Evolutionary conservation across 1,284 basidiomycete species (phyloP).

Genomic region (Fomitiporia mediterranea): DNA sequence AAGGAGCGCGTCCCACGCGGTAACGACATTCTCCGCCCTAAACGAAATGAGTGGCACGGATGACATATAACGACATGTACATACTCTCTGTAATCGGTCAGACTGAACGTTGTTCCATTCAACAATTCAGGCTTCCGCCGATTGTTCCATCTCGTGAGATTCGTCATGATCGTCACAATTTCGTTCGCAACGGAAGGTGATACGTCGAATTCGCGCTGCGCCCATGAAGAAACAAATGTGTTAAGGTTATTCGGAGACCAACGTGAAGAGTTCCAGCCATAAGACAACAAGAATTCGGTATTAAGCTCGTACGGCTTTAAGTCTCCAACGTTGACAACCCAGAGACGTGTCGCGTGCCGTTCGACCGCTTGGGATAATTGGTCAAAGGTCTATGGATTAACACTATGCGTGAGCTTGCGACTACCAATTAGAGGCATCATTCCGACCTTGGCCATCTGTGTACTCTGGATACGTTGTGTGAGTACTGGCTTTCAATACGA

Average conservation of each 20-base stretch:
- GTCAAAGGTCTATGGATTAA: conserved; percentile 55
- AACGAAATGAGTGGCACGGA: background rate
- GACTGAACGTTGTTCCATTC: conserved; percentile 56
- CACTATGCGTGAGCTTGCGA: background rate
- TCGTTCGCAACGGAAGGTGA: conserved; percentile 34
- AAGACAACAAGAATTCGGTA: conserved; percentile 63
- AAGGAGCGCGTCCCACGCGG: conserved; percentile 45
- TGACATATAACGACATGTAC: conserved; percentile 21
- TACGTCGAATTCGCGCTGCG: conserved; percentile 60
- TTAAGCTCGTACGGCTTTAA: conserved; percentile 70
- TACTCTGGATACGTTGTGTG: conserved; percentile 29
- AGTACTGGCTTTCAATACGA: background rate
- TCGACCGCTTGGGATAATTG: conserved; percentile 59
- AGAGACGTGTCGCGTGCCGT: conserved; percentile 50
- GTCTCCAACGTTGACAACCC: conserved; percentile 66
- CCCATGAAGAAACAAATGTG: conserved; percentile 53
- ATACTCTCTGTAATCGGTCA: conserved; percentile 65
- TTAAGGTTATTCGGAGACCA: conserved; percentile 51
- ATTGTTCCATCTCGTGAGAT: conserved; percentile 57
- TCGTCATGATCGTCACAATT: conserved; percentile 50
- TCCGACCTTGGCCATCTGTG: conserved; percentile 42
- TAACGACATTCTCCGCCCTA: conserved; percentile 57
- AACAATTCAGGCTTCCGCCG: conserved; percentile 65
- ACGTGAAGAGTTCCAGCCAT: conserved; percentile 54
- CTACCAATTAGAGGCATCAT: background rate